Evolutionary conservation across 352 stramenopile species (phyloP).

Genomic region (Globisporangium cylindrosporum): DNA sequence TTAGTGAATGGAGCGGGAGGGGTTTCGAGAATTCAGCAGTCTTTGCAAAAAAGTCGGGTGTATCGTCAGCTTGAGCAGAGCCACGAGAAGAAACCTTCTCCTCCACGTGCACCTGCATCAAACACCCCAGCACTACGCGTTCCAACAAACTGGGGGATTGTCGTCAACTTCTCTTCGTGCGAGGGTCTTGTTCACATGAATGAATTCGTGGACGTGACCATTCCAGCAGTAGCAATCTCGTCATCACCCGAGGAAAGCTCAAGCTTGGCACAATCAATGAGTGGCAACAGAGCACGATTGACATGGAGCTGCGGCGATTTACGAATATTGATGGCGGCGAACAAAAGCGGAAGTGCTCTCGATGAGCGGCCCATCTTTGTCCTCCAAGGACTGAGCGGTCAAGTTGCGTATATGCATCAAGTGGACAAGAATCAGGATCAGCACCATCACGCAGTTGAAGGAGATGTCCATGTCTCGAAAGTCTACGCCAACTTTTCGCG

Average conservation of each 20-base stretch:
- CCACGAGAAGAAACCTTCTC: neutral
- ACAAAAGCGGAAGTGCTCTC: neutral
- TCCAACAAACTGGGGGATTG: constrained; percentile 10
- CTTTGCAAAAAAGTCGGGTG: neutral
- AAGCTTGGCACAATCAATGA: neutral
- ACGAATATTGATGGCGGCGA: constrained; percentile 1
- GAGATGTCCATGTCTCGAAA: neutral
- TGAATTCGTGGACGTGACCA: constrained; percentile 7
- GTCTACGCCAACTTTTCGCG: constrained; percentile 8
- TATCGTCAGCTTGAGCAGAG: neutral
- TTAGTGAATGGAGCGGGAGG: neutral
- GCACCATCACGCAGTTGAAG: constrained; percentile 13
- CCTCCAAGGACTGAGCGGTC: constrained; percentile 8
- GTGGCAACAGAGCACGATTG: constrained; percentile 7
- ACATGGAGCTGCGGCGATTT: constrained; percentile 10
- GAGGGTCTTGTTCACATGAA: constrained; percentile 12
- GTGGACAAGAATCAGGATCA: neutral
- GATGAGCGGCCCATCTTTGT: neutral
- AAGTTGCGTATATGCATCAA: constrained; percentile 12
- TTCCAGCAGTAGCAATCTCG: constrained; percentile 13
- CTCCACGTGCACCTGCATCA: neutral
- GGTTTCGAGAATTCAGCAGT: neutral
- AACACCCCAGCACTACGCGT: neutral
- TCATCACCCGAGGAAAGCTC: neutral
- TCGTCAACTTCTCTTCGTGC: neutral